Conservation (phyloP, 108 stramenopile genomes). For the Bacterosira constricta region DNA sequence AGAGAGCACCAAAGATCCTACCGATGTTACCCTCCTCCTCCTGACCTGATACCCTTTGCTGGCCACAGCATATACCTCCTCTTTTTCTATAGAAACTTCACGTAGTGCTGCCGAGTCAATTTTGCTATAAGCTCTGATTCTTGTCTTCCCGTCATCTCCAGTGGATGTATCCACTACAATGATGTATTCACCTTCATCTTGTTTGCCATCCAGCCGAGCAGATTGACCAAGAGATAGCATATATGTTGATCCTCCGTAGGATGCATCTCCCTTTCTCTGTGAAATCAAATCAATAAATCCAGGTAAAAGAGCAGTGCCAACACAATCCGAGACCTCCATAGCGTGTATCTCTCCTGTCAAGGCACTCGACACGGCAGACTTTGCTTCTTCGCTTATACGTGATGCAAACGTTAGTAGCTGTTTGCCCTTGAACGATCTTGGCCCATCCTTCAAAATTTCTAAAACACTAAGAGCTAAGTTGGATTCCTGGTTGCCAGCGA, state of each 20-base stretch:
- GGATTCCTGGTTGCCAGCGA: background rate
- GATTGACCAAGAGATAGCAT: constrained; percentile 48
- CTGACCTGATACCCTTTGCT: constrained; percentile 65
- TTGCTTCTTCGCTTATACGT: constrained; percentile 35
- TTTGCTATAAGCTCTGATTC: constrained; percentile 57
- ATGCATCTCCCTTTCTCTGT: constrained; percentile 62
- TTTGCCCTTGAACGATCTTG: constrained; percentile 12
- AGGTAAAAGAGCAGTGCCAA: constrained; percentile 55
- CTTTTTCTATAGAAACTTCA: constrained; percentile 32
- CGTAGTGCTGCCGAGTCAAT: constrained; percentile 33
- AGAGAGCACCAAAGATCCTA: constrained; percentile 57
- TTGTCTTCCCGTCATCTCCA: constrained; percentile 62
- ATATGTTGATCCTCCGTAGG: constrained; percentile 63
- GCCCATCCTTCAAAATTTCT: constrained; percentile 29
- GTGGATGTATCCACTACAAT: constrained; percentile 62
- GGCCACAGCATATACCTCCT: constrained; percentile 54
- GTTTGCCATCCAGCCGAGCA: constrained; percentile 40
- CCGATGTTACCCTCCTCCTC: constrained; percentile 34
- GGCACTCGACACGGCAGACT: constrained; percentile 32
- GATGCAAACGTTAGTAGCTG: constrained; percentile 48
- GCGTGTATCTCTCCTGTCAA: constrained; percentile 11
- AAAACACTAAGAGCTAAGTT: constrained; percentile 35
- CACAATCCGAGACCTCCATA: constrained; percentile 7
- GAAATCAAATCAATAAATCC: constrained; percentile 72
- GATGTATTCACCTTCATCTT: constrained; percentile 45